phyloP scores from a whole-genome alignment of 331 rosid genomes.

The Acacia pycnantha region DNA sequence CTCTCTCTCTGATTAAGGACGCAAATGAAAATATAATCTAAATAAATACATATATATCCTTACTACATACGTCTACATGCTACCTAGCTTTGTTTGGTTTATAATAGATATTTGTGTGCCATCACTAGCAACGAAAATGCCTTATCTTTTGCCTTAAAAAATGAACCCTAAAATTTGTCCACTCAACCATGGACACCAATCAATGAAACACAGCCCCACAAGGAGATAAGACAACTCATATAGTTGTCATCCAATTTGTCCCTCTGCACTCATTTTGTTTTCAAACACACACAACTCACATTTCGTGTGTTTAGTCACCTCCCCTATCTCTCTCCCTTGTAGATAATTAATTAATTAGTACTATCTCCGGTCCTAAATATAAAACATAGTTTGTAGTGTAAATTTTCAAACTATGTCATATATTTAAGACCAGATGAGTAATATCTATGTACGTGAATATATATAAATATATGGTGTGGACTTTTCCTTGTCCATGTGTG shows the following conservation, averaged over 20 bases:
- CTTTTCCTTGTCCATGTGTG: slow-evolving; percentile 22
- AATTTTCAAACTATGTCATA: too few species aligned
- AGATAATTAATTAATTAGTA: too few species aligned
- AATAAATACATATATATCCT: not conserved
- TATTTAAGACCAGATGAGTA: too few species aligned
- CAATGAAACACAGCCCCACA: slow-evolving; percentile 13
- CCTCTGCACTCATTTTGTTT: not conserved
- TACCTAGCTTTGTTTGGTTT: not conserved
- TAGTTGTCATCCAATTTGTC: slow-evolving; percentile 1
- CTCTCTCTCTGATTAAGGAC: not conserved
- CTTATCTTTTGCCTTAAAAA: slow-evolving; percentile 2
- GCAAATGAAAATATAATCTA: not conserved
- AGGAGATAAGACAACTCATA: not conserved
- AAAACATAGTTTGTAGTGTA: too few species aligned
- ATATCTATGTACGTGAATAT: not conserved
- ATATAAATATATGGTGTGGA: not conserved
- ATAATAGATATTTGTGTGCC: not conserved
- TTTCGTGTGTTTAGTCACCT: not conserved
- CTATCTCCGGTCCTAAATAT: too few species aligned
- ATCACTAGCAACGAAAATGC: not conserved
- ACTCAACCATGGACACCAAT: slow-evolving; percentile 21
- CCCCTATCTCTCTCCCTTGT: not conserved
- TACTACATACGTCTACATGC: not conserved
- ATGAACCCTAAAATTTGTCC: slow-evolving; percentile 10
- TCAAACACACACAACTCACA: not conserved